Evolutionary conservation across 495 filamentous ascomycete genomes (phyloP), one percentile per base, ranked within the genome.

Genomic region (Filosporella fistucella): DNA sequence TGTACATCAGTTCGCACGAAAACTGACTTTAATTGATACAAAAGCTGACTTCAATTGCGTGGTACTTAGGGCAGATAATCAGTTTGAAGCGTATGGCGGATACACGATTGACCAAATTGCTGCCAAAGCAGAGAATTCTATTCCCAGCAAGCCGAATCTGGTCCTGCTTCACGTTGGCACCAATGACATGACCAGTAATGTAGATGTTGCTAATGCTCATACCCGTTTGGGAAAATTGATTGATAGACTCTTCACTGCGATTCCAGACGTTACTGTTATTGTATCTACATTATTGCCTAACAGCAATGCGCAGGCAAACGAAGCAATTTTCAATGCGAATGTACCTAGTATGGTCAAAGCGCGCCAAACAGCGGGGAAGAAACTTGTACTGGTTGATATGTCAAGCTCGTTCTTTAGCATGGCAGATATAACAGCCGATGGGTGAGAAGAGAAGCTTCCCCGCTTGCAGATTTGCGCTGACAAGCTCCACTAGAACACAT

Each of bases 121-220:
- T 8, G 25, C 47, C 8, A 56, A 58, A 33, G 64, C 53, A 5
- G 51, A 63, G 14, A 44, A 45, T 10, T 60, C 59, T 1, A 53
- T 64, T 9, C 45, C 47, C 11, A 46, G 65, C 18, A 51, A 66
- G 32, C 69, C 69, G 1, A 72, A 70, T 47, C 13, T 72, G 16
- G 65, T 71, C 38, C 52, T 70, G 0, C 57, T 72, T 47, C 65
- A 69, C 18, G 64, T 55, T 37, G 69, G 69, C 11, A 70, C 69
- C 24, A 65, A 72, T 40, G 69, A 70, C 43, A 61, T 56, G 11
- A 18, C 59, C 16, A 53, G 65, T 41, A 50, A 68, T 18, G 16
- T 65, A 43, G 33, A 68, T 25, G 22, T 66, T 47, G n/a, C 44
- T 42, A 55, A 59, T 12, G 47, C 60, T 1, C 62, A 60, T 13